These are phyloP conservation scores for Steccherinum ochraceum DNA, from an alignment of 768 basidiomycete species.

Conservation along the genomic window DNA sequence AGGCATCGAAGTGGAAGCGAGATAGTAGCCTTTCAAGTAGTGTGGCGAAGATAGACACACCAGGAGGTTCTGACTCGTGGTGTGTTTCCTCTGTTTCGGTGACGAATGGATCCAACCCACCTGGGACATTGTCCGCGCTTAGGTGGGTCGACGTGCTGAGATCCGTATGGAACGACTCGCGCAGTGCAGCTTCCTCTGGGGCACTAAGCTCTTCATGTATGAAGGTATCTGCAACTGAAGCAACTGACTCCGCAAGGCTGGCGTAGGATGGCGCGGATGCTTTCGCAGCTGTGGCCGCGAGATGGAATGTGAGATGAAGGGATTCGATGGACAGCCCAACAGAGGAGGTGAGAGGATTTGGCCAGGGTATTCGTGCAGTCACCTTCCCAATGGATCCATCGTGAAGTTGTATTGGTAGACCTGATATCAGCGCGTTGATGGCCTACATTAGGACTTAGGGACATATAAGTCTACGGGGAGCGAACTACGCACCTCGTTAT, in stretches of 20 bases:
- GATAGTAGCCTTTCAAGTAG: constrained; percentile 76
- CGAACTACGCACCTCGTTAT: constrained; percentile 52
- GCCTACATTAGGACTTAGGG: constrained; percentile 40
- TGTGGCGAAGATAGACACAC: constrained; percentile 74
- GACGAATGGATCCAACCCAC: constrained; percentile 57
- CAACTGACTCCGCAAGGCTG: constrained; percentile 73
- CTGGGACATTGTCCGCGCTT: constrained; percentile 47
- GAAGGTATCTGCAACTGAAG: constrained; percentile 81
- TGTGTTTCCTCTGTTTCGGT: constrained; percentile 34
- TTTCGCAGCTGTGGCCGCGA: constrained; percentile 21
- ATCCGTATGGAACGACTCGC: constrained; percentile 58
- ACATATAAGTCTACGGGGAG: not conserved
- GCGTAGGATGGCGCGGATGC: constrained; percentile 15
- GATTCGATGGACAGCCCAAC: constrained; percentile 66
- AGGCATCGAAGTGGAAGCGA: constrained; percentile 71
- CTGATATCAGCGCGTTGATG: constrained; percentile 65
- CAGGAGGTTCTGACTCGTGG: constrained; percentile 56
- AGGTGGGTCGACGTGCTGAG: constrained; percentile 15
- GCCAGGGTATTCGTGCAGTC: constrained; percentile 77
- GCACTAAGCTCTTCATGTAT: constrained; percentile 74
- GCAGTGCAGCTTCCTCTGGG: constrained; percentile 64
- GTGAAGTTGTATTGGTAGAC: constrained; percentile 60
- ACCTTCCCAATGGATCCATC: constrained; percentile 71
- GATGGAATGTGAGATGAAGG: constrained; percentile 60
- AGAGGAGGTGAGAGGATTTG: constrained; percentile 72